Evolutionary conservation across 2,329 filamentous ascomycete species (phyloP).

Genomic region (Didymella pinodella): DNA sequence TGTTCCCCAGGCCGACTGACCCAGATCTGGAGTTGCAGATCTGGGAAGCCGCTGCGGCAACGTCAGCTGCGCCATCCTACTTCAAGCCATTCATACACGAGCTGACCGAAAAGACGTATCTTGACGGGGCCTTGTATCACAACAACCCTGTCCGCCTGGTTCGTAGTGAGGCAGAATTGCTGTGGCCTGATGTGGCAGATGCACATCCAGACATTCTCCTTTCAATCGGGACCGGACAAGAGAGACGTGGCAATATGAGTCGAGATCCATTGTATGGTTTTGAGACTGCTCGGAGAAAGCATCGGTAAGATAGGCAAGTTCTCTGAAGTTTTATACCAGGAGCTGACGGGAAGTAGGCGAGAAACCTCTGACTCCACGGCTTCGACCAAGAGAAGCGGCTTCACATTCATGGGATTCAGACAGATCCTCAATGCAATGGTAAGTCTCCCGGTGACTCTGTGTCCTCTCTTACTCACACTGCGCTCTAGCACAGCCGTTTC

Average conservation of each 20-base stretch:
- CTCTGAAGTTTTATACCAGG: neutral
- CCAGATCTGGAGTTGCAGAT: constrained; percentile 1
- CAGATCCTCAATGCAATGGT: neutral
- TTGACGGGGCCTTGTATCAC: neutral
- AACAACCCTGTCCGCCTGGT: constrained; percentile 1
- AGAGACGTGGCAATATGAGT: neutral
- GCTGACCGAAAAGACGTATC: constrained; percentile 40
- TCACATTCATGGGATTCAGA: neutral
- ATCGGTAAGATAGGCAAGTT: neutral
- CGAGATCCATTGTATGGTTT: neutral
- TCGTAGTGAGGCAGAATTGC: neutral
- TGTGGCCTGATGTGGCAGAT: neutral
- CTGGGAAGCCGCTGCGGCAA: constrained; percentile 50
- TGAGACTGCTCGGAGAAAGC: neutral
- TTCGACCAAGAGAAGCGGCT: neutral
- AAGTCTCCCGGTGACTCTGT: neutral
- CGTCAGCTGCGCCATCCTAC: constrained; percentile 54
- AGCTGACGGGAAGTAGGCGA: neutral
- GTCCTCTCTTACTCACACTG: neutral
- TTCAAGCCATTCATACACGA: constrained; percentile 56
- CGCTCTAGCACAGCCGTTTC: neutral
- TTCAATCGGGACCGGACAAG: neutral
- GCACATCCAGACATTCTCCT: neutral
- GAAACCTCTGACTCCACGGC: neutral
- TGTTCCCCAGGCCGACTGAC: neutral